Conservation (phyloP, 345 rosid species). For the Ceriops zippeliana region DNA sequence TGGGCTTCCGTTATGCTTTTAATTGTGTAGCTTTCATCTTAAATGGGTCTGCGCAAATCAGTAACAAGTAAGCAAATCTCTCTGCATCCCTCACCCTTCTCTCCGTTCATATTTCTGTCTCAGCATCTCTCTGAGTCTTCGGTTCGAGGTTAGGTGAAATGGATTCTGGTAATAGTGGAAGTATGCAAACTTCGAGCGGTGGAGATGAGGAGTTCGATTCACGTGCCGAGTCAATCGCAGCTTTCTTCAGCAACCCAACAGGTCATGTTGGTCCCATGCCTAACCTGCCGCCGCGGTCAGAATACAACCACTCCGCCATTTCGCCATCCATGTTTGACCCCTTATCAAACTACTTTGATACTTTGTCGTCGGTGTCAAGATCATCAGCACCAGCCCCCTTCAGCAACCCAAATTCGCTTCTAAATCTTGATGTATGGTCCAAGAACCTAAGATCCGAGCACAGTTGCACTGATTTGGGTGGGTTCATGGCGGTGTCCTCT, state of each 20-base stretch:
- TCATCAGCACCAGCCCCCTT: slow-evolving; percentile 13
- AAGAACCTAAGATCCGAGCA: slow-evolving; percentile 50
- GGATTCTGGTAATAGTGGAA: slow-evolving; percentile 81
- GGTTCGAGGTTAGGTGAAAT: slow-evolving; percentile 19
- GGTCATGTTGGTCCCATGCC: slow-evolving; percentile 23
- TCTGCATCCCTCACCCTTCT: slow-evolving; percentile 2
- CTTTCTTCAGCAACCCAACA: slow-evolving; percentile 35
- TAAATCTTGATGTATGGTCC: slow-evolving; percentile 57
- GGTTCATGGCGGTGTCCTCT: slow-evolving; percentile 41
- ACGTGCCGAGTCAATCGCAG: slow-evolving; percentile 57
- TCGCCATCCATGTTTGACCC: slow-evolving; percentile 44
- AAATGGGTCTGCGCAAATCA: slow-evolving; percentile 16
- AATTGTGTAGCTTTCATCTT: slow-evolving; percentile 22
- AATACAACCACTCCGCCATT: slow-evolving; percentile 23
- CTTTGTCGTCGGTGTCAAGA: slow-evolving; percentile 31
- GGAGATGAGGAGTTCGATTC: slow-evolving; percentile 79
- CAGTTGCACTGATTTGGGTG: slow-evolving; percentile 43
- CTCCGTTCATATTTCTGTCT: slow-evolving; percentile 17
- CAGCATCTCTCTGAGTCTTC: no score
- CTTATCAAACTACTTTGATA: slow-evolving; percentile 55
- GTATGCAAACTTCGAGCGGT: slow-evolving; percentile 79
- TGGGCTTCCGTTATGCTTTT: slow-evolving; percentile 3
- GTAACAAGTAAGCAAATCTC: slow-evolving; percentile 5
- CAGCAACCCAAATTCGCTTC: slow-evolving; percentile 33
- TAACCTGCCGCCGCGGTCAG: slow-evolving; percentile 35